phyloP scores from a whole-genome alignment of 192 early-diverging fungal species.

The Coemansia sp. region DNA sequence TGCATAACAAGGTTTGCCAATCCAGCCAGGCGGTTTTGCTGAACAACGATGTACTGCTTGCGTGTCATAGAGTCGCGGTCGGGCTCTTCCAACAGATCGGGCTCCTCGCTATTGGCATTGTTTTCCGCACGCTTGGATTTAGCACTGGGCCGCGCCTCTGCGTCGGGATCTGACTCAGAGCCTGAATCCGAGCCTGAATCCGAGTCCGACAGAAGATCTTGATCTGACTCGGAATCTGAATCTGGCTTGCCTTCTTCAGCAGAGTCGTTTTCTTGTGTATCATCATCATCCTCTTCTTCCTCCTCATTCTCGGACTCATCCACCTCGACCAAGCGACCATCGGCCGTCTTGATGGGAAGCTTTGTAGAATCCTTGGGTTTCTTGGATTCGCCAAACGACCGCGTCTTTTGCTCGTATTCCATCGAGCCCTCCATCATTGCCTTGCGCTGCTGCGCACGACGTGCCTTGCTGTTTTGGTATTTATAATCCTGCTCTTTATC shows the following conservation, averaged over 20 bases:
- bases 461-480: constrained; percentile 41
- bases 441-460: constrained; percentile 46
- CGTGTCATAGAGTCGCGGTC: constrained; percentile 53
- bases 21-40: constrained; percentile 80
- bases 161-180: constrained; percentile 9
- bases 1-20: constrained; percentile 77
- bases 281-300: constrained; percentile 40
- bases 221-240: constrained; percentile 3
- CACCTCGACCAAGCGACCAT: constrained; percentile 51
- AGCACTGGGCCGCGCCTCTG: not conserved
- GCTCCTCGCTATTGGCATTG: not conserved
- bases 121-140: not conserved
- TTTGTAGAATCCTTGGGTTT: constrained; percentile 47
- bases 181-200: constrained; percentile 11
- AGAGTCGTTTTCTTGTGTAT: constrained; percentile 44
- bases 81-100: constrained; percentile 7
- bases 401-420: constrained; percentile 39
- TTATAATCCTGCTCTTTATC: constrained; percentile 5
- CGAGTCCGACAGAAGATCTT: constrained; percentile 29
- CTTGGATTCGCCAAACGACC: constrained; percentile 39
- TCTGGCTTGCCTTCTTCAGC: constrained; percentile 33
- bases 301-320: constrained; percentile 57
- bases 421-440: constrained; percentile 40
- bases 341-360: constrained; percentile 59
- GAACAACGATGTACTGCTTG: constrained; percentile 60